These are phyloP conservation scores for Gracilaria vermiculophylla DNA, from an alignment of 23 red algal species.

Conservation along the genomic window DNA sequence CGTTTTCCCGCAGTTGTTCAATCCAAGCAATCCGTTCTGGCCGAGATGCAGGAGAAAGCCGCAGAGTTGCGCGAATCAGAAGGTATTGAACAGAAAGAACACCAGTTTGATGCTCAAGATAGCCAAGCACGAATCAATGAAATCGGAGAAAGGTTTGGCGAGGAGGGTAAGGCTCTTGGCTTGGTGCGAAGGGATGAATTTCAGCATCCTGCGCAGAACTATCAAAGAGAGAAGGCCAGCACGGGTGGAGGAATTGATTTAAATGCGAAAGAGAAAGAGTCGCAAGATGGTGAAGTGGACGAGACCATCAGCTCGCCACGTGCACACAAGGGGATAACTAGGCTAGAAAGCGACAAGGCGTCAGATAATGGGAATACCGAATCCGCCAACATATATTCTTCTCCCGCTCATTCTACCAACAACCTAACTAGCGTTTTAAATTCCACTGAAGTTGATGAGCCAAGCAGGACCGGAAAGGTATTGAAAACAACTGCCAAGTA, in stretches of 20 bases:
- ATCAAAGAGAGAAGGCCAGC: not conserved
- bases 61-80: not conserved
- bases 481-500: conserved; percentile 1
- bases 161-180: not conserved
- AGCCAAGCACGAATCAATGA: not conserved
- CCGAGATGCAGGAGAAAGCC: not conserved
- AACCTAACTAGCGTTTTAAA: not conserved
- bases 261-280: not conserved
- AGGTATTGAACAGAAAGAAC: not conserved
- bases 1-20: not conserved
- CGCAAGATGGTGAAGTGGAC: no score
- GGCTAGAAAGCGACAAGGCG: no score
- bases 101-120: not conserved
- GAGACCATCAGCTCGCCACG: no score
- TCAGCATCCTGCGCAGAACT: not conserved
- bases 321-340: no score
- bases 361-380: not conserved
- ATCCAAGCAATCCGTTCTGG: not conserved
- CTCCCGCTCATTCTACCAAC: not conserved
- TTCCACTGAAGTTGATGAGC: not conserved
- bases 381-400: not conserved
- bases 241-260: not conserved
- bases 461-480: not conserved
- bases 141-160: not conserved
- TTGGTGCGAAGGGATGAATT: not conserved